phyloP scores from a whole-genome alignment of 139 green algal genomes.

The Deuterostichococcus epilithicus region DNA sequence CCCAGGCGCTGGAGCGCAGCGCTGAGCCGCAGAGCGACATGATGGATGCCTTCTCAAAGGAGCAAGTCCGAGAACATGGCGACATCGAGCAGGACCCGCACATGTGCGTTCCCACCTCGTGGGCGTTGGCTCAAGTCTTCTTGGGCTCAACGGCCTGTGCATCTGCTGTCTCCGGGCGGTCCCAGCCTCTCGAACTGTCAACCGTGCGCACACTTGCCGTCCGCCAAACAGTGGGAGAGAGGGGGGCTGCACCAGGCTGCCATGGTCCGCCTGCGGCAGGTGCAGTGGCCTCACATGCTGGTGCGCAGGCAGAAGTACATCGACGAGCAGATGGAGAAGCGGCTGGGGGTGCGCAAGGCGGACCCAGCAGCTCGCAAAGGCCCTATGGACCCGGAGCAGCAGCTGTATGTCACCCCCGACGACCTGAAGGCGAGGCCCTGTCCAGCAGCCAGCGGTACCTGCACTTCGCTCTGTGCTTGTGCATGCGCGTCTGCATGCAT shows the following conservation, averaged over 20 bases:
- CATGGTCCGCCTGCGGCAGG: not conserved
- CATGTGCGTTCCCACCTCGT: constrained; percentile 36
- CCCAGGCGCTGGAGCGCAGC: not conserved
- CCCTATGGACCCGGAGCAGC: constrained; percentile 38
- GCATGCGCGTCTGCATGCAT: not conserved
- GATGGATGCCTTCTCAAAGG: constrained; percentile 45
- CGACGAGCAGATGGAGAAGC: constrained; percentile 59
- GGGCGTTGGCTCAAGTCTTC: not conserved
- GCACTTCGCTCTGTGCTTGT: no score
- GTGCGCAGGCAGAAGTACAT: constrained; percentile 58
- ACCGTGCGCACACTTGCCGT: not conserved
- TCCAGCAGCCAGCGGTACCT: not conserved
- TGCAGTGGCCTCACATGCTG: not conserved
- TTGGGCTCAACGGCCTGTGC: not conserved
- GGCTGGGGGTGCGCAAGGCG: constrained; percentile 42
- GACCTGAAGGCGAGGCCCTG: constrained; percentile 43
- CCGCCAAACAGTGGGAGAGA: not conserved
- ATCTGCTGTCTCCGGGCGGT: no score
- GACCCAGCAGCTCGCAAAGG: constrained; percentile 3
- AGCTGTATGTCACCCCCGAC: constrained; percentile 57
- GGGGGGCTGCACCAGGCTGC: not conserved
- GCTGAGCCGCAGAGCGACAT: not conserved
- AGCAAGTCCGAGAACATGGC: constrained; percentile 21
- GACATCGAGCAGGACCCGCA: constrained; percentile 42
- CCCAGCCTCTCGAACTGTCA: not conserved